phyloP scores from a whole-genome alignment of 148 eudicot genomes.

The Vaccinium corymbosum region DNA sequence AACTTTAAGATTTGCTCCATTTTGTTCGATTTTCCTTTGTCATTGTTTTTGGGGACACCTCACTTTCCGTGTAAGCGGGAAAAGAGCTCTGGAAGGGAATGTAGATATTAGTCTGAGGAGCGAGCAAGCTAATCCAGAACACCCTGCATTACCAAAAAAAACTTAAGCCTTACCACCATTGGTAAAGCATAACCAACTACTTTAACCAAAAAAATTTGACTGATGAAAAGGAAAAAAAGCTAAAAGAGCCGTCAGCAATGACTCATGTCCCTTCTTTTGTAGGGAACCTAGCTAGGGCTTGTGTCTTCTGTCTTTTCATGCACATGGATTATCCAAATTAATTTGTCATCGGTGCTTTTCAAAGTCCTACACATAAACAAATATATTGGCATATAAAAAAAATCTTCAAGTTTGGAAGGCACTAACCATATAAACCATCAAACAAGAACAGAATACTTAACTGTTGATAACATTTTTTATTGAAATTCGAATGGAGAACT shows the following conservation, averaged over 20 bases:
- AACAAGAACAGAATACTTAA: not conserved
- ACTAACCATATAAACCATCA: not conserved
- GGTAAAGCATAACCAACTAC: not conserved
- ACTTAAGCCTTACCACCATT: not conserved
- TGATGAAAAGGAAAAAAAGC: not conserved
- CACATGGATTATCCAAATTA: conserved; percentile 11
- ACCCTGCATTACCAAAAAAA: too few relatives aligned
- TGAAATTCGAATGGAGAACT: conserved; percentile 34
- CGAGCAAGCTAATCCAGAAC: too few relatives aligned
- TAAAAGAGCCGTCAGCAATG: not conserved
- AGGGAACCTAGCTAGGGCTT: conserved; percentile 11
- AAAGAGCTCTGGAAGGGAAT: too few relatives aligned
- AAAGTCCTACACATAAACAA: not conserved
- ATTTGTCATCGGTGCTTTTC: conserved; percentile 3
- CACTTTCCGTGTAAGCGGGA: too few relatives aligned
- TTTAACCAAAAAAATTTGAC: not conserved
- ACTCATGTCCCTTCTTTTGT: not conserved
- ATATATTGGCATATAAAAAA: not conserved
- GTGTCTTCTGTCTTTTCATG: not conserved
- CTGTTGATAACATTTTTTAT: too few relatives aligned
- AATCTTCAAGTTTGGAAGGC: not conserved
- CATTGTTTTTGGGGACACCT: too few relatives aligned
- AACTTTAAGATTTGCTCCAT: too few relatives aligned
- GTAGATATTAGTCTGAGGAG: too few relatives aligned
- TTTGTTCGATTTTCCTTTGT: too few relatives aligned